phyloP scores from a whole-genome alignment of 352 stramenopile genomes.

The Phytophthora podocarpi region DNA sequence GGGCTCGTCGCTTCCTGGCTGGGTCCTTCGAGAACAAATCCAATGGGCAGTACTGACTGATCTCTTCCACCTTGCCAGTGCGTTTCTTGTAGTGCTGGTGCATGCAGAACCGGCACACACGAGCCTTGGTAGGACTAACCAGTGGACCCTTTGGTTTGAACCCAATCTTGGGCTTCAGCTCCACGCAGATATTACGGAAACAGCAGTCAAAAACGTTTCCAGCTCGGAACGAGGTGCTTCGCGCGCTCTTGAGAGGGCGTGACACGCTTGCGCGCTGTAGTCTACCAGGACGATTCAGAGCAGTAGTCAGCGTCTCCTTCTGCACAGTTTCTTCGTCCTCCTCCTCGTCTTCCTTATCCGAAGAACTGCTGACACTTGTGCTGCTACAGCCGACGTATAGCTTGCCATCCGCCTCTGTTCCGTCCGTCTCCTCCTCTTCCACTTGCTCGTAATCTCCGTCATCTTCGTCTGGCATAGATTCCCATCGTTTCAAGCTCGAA shows the following conservation, averaged over 20 bases:
- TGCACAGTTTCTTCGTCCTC: conserved; percentile 24
- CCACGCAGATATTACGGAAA: conserved; percentile 86
- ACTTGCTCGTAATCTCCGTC: conserved; percentile 19
- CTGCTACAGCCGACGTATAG: conserved; percentile 29
- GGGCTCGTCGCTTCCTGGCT: conserved; percentile 55
- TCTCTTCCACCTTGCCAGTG: conserved; percentile 75
- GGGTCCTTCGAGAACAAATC: conserved; percentile 81
- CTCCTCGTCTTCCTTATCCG: conserved; percentile 42
- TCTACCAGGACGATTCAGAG: conserved; percentile 12
- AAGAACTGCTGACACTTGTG: conserved; percentile 36
- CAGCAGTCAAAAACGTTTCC: conserved; percentile 85
- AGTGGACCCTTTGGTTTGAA: conserved; percentile 70
- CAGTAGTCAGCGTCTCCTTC: conserved; percentile 15
- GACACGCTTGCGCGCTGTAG: neutral
- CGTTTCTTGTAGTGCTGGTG: conserved; percentile 87
- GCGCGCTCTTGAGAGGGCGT: conserved; percentile 21
- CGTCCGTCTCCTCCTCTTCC: conserved; percentile 21
- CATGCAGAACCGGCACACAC: conserved; percentile 88
- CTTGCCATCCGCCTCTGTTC: conserved; percentile 26
- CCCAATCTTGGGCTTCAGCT: conserved; percentile 89
- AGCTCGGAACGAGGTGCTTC: conserved; percentile 45
- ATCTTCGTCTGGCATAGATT: conserved; percentile 41
- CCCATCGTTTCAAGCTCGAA: conserved; percentile 11
- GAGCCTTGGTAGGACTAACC: conserved; percentile 61
- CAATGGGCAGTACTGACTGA: conserved; percentile 85